Evolutionary conservation across 2,329 filamentous ascomycete species (phyloP).

Genomic region (Dothistroma septosporum): DNA sequence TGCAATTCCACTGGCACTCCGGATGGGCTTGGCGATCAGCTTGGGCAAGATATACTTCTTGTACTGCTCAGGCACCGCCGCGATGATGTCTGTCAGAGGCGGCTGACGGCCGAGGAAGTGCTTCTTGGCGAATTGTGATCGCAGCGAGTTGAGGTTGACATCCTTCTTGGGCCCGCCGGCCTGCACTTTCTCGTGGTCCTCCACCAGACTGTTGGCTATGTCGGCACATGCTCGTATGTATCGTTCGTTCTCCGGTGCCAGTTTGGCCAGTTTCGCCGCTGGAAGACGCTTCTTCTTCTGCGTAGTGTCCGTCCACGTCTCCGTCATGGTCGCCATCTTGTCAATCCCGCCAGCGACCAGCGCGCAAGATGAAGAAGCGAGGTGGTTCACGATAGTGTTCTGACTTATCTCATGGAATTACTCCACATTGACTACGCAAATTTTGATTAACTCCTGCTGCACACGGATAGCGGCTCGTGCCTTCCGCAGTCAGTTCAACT

Average conservation of each 20-base stretch:
- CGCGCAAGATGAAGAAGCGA: neutral
- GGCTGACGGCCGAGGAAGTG: conserved; percentile 84
- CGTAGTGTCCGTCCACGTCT: conserved; percentile 51
- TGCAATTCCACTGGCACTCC: conserved; percentile 92
- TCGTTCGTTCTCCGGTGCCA: conserved; percentile 89
- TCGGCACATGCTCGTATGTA: conserved; percentile 93
- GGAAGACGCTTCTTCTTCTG: conserved; percentile 56
- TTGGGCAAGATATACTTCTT: conserved; percentile 98
- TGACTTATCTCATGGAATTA: neutral
- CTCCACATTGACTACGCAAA: neutral
- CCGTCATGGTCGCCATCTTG: conserved; percentile 62
- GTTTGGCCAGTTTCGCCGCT: conserved; percentile 49
- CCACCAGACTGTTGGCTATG: conserved; percentile 87
- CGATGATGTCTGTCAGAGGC: conserved; percentile 92
- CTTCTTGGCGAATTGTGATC: conserved; percentile 86
- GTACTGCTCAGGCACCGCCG: conserved; percentile 97
- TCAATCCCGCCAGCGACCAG: neutral
- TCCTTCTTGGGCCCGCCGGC: conserved; percentile 71
- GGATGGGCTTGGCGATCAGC: conserved; percentile 92
- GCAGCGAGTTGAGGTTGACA: conserved; percentile 85
- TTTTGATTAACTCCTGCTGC: neutral
- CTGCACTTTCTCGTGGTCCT: conserved; percentile 84
- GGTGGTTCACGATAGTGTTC: neutral
- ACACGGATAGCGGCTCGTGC: neutral
- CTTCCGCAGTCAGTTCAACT: neutral